Evolutionary conservation across 495 filamentous ascomycete species (phyloP).

Genomic region (Apodospora peruviana): DNA sequence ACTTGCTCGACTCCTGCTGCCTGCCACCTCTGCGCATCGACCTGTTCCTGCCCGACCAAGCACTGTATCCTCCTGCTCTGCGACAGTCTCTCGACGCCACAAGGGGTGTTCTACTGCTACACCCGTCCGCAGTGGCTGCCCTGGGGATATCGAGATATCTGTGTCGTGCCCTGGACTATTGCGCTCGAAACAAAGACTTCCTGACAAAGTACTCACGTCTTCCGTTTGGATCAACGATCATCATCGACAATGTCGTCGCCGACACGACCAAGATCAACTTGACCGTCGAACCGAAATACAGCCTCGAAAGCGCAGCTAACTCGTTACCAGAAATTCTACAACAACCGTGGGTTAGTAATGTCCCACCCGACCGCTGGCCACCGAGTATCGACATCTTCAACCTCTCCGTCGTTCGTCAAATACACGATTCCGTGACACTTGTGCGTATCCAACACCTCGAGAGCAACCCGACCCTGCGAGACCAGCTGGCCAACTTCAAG

Average conservation of each 20-base stretch:
- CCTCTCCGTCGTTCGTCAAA: background rate
- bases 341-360: background rate
- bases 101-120: background rate
- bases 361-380: background rate
- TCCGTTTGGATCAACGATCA: conserved; percentile 2
- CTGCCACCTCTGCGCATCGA: background rate
- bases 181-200: background rate
- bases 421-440: conserved; percentile 2
- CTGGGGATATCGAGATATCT: conserved; percentile 3
- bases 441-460: background rate
- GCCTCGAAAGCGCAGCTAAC: background rate
- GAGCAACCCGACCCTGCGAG: background rate
- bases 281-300: conserved; percentile 1
- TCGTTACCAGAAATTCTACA: background rate
- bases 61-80: background rate
- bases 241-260: background rate
- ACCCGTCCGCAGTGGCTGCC: background rate
- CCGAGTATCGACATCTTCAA: background rate
- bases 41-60: background rate
- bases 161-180: conserved; percentile 1
- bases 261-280: background rate
- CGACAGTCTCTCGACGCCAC: conserved; percentile 1
- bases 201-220: background rate
- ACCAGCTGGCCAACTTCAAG: background rate
- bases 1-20: background rate